Evolutionary conservation across 208 protist species (phyloP), one percentile per base, ranked within the genome.

Genomic region (Acanthamoeba sp.): DNA sequence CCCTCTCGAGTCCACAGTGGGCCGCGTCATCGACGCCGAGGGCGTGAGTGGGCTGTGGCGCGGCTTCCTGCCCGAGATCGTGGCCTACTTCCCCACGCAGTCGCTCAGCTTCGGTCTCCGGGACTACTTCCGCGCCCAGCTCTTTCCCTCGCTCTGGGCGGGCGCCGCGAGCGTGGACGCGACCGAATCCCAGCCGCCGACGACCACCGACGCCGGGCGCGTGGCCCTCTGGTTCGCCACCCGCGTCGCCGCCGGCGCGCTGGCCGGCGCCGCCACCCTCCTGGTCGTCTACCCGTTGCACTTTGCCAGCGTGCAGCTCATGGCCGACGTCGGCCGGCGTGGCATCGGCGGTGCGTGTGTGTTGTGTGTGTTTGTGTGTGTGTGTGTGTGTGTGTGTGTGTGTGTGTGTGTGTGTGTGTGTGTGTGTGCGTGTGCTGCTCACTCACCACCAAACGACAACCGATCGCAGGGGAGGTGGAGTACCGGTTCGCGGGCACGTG

Each of bases 31-130:
- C 73, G 73, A 82, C 9, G 73, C 38, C 9, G 73, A 82, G 73
- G 73, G 73, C 40, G 24, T 82, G 73, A 38, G 34, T 2, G 73
- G 73, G 4, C 73, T 82, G 42, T 82, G 73, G 73, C 73, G 73
- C 20, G 73, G 73, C 34, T 52, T 50, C 73, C 73, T 82, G 18
- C 73, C 73, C 16, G 24, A 45, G 10, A 82, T 82, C 32, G 6
- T 82, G 4, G 34, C 73, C 73, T 82, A 82, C 73, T 82, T 82
- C 42, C 73, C 73, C 73, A 50, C 73, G 42, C 73, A 82, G 42
- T 1, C 73, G 27, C 20, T 82, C 36, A 82, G 7, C 73, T 82
- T 82, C 27, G 34, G 27, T 1, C 73, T 82, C 18, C 73, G 73
- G 9, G 73, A 82, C 73, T 82, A 82, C 73, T 50, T 82, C 18